Base-by-base conservation (phyloP, 805 yeast species). In the Monosporozyma unispora region DNA sequence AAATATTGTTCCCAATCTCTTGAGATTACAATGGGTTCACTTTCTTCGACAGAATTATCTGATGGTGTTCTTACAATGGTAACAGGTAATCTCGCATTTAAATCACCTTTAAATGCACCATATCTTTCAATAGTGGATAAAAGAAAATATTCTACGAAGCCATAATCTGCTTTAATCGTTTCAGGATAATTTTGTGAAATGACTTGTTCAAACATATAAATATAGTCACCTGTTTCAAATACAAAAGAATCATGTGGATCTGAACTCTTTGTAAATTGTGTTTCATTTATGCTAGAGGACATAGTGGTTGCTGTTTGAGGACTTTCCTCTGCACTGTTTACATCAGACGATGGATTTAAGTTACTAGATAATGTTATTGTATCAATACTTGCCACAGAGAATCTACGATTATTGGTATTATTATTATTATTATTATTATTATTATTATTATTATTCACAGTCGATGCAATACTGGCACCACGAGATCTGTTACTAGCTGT, bases 1-100 rank as follows among this genome's bases (percentile, higher is more conserved):
- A 93, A 67, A 62, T 86, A 87, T 62, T 87, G 89, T 64, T 91
- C 98, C 99, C 99, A 93, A 55, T 87, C 91, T 52, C 95, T 75
- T 25, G 84, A 76, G 35, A 93, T 88, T 4, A 88, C 86, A 48
- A 93, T 91, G 0, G 99, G 98, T 62, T 93, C 99, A 54, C 84
- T 82, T 60, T 86, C 91, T 63, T 93, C 98, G 22, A 84, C 76
- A 39, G 88, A 85, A 37, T 78, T 78, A 50, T 85, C 89, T 1
- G 87, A 74, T 10, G 90, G 90, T 0, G 89, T 75, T 54, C 99
- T 72, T 3, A 93, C 78, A 16, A 93, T 70, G 1, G 71, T 73
- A 1, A 93, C 74, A 1, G 86, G 86, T 35, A 78, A 63, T 49
- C 74, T 72, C 1, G 89, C 93, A 6, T 68, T 60, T 25, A 93